These are phyloP conservation scores for Yarrowia osloensis DNA, from an alignment of 805 yeast genomes.

Conservation along the genomic window DNA sequence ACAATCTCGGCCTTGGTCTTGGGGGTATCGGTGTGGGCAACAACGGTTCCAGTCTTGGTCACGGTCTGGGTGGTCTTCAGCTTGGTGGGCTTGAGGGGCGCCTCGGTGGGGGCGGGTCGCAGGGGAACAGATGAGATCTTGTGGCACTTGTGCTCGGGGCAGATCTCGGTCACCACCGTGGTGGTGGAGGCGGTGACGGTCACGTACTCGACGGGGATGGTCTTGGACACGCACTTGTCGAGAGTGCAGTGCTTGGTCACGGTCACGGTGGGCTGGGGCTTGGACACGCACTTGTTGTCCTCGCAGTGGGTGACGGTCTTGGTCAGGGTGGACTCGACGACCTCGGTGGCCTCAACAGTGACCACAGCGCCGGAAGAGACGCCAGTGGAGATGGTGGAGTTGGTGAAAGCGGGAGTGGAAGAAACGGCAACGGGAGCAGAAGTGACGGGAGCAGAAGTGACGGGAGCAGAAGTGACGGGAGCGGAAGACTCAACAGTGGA, in stretches of 20 bases:
- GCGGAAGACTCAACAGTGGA: constrained; percentile 9
- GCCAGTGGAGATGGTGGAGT: constrained; percentile 14
- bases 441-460: not conserved
- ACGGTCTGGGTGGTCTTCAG: not conserved
- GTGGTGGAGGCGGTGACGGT: constrained; percentile 3
- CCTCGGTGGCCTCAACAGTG: not conserved
- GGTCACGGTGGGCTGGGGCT: constrained; percentile 18
- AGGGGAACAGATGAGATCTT: constrained; percentile 2
- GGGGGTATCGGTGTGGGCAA: not conserved
- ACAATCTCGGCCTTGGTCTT: not conserved
- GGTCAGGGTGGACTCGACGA: constrained; percentile 17
- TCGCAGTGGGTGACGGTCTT: constrained; percentile 25
- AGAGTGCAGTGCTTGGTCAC: constrained; percentile 2
- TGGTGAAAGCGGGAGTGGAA: not conserved
- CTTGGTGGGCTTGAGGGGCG: constrained; percentile 10
- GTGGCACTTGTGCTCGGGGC: constrained; percentile 11
- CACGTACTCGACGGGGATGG: constrained; percentile 1
- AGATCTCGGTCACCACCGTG: constrained; percentile 3
- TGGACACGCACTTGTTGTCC: constrained; percentile 10
- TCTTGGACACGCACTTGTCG: constrained; percentile 4
- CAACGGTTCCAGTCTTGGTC: not conserved
- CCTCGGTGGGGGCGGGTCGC: constrained; percentile 7
- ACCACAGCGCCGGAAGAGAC: not conserved
- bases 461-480: not conserved
- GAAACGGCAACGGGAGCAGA: not conserved